Evolutionary conservation across 2,329 filamentous ascomycete genomes (phyloP).

Genomic region (Colletotrichum spinosum): DNA sequence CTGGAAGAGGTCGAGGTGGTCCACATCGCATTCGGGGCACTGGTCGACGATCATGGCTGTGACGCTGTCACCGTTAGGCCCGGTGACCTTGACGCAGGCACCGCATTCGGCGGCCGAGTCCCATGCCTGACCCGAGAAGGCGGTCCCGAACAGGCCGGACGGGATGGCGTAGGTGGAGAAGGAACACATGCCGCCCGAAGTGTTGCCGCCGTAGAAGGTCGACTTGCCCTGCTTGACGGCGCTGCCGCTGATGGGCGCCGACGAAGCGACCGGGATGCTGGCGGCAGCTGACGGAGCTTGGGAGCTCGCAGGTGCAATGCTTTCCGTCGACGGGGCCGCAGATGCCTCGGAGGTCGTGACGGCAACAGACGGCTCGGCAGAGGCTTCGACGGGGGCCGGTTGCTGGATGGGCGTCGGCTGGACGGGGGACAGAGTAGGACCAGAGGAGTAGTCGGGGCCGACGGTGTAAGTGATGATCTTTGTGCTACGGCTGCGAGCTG

Average conservation of each 20-base stretch:
- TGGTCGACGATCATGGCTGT: constrained; percentile 70
- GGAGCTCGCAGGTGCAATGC: neutral
- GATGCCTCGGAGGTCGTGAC: constrained; percentile 16
- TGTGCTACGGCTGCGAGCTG: constrained; percentile 17
- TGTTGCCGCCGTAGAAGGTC: constrained; percentile 67
- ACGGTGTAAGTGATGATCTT: constrained; percentile 21
- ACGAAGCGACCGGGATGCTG: constrained; percentile 14
- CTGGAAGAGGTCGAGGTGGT: constrained; percentile 59
- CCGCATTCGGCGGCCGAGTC: constrained; percentile 67
- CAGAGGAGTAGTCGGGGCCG: constrained; percentile 4
- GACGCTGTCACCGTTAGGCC: constrained; percentile 66
- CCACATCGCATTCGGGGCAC: constrained; percentile 54
- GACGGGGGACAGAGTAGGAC: constrained; percentile 15
- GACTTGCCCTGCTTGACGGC: constrained; percentile 49
- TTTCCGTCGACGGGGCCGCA: constrained; percentile 12
- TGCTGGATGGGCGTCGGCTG: constrained; percentile 20
- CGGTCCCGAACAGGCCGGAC: constrained; percentile 68
- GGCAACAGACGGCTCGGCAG: constrained; percentile 14
- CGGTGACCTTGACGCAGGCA: constrained; percentile 69
- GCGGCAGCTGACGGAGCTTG: constrained; percentile 11
- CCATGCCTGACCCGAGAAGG: constrained; percentile 71
- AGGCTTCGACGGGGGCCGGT: constrained; percentile 18
- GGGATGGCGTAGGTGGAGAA: constrained; percentile 74
- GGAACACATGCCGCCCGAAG: constrained; percentile 70
- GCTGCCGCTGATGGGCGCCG: constrained; percentile 14